A percentile compares a stretch with the other conserved stretches of the same genome.
Conservation (phyloP, 371 early-diverging fungal genomes). For the Rhizopus stolonifer region DNA sequence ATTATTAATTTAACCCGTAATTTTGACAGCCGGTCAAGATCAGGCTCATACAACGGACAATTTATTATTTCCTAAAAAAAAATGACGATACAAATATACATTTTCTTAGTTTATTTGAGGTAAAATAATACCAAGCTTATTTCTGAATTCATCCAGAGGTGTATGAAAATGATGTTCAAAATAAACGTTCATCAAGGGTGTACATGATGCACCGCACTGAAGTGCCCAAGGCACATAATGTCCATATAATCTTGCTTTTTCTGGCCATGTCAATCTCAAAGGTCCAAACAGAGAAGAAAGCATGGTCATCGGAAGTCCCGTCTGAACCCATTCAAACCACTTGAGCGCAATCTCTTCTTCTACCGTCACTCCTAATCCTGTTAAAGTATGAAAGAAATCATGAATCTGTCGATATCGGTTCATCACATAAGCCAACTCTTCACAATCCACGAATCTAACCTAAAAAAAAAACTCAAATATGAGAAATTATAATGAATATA, state of each 20-base stretch:
- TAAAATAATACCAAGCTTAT: conserved; percentile 60
- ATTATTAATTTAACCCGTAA: too few relatives aligned
- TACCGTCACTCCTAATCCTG: conserved; percentile 82
- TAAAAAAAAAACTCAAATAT: too few relatives aligned
- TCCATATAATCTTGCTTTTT: conserved; percentile 64
- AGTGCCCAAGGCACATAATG: conserved; percentile 94
- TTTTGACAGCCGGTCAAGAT: too few relatives aligned
- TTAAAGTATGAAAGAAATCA: conserved; percentile 91
- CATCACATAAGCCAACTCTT: conserved; percentile 93
- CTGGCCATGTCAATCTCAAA: conserved; percentile 57
- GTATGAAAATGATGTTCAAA: conserved; percentile 83
- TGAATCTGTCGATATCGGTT: conserved; percentile 91
- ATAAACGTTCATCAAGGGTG: conserved; percentile 81
- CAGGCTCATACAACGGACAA: too few relatives aligned
- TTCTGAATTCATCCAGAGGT: conserved; percentile 69
- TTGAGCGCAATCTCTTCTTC: conserved; percentile 93
- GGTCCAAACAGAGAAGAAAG: conserved; percentile 84
- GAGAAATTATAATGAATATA: background rate
- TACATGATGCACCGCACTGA: conserved; percentile 70
- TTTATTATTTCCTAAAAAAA: too few relatives aligned
- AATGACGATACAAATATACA: too few relatives aligned
- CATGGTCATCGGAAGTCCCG: conserved; percentile 87
- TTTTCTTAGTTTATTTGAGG: too few relatives aligned
- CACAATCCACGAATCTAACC: conserved; percentile 84
- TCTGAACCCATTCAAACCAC: conserved; percentile 92